Conservation (phyloP, 2,329 filamentous ascomycete species). For the Zasmidium citrigriseum region DNA sequence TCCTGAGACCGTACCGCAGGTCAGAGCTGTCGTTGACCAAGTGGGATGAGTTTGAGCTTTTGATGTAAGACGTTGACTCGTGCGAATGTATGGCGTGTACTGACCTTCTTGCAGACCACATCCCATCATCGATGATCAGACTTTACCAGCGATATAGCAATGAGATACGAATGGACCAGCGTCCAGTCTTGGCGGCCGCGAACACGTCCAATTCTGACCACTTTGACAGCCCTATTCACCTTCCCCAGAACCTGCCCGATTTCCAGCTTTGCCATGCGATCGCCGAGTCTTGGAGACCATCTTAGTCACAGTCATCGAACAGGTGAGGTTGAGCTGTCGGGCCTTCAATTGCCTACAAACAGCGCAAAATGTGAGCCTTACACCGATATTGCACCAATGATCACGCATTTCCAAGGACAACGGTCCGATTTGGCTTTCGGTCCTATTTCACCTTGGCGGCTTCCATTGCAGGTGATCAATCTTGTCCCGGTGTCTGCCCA, state of each 20-base stretch:
- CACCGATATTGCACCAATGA: neutral
- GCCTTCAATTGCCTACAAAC: neutral
- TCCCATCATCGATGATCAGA: constrained; percentile 26
- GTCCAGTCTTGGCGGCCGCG: no score
- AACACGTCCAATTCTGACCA: no score
- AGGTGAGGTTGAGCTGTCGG: no score
- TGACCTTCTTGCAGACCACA: constrained; percentile 29
- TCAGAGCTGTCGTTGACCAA: constrained; percentile 67
- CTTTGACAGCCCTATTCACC: no score
- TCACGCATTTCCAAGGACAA: neutral
- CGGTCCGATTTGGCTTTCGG: constrained; percentile 1
- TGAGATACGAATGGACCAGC: no score
- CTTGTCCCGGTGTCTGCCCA: constrained; percentile 5
- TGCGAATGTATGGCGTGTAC: constrained; percentile 26
- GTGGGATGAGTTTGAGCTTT: constrained; percentile 72
- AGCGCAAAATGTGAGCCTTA: neutral
- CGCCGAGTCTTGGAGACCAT: no score
- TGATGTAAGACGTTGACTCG: constrained; percentile 35
- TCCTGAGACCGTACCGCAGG: constrained; percentile 74
- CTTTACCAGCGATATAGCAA: neutral
- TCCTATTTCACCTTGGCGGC: constrained; percentile 1
- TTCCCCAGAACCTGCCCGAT: no score
- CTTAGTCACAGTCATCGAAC: no score
- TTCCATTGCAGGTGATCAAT: constrained; percentile 6
- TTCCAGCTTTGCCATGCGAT: no score